phyloP scores from a whole-genome alignment of 768 basidiomycete genomes.

The Sutorius australiensis region DNA sequence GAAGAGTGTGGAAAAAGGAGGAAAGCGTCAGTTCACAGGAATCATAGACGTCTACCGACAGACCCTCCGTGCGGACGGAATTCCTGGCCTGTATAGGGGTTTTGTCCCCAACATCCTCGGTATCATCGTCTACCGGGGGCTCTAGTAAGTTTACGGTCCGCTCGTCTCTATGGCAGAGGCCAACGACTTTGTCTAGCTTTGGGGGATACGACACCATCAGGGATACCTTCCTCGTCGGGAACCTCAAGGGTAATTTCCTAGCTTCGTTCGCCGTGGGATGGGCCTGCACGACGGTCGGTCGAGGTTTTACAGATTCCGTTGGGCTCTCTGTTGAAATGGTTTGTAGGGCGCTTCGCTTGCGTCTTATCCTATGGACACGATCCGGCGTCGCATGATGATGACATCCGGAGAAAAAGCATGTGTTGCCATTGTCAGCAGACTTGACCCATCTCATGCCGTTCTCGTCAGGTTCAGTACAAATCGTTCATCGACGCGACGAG shows the following conservation, averaged over 20 bases:
- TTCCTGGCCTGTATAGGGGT: conserved; percentile 40
- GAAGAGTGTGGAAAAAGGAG: conserved; percentile 35
- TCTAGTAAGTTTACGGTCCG: conserved; percentile 33
- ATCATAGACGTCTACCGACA: conserved; percentile 43
- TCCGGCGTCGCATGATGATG: conserved; percentile 48
- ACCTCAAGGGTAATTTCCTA: conserved; percentile 37
- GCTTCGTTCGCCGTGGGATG: conserved; percentile 42
- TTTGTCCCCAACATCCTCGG: conserved; percentile 41
- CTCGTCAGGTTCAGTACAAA: conserved; percentile 35
- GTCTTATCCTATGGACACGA: conserved; percentile 44
- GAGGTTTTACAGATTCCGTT: background rate
- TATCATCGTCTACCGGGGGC: conserved; percentile 41
- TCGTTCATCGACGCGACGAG: conserved; percentile 37
- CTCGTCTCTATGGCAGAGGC: background rate
- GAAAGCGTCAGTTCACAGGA: conserved; percentile 39
- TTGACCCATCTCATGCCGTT: background rate
- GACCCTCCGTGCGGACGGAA: conserved; percentile 39
- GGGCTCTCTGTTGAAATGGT: background rate
- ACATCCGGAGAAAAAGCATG: conserved; percentile 36
- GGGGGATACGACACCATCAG: conserved; percentile 42
- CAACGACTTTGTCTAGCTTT: conserved; percentile 28
- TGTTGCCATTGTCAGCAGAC: background rate
- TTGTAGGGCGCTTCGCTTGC: conserved; percentile 35
- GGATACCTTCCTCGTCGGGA: conserved; percentile 38
- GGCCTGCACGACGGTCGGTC: conserved; percentile 37